A percentile compares a stretch with the other conserved stretches of the same genome.
Evolutionary conservation across 1,139 yeast species (phyloP).

Genomic region (Yamadazyma pseudoaaseri): DNA sequence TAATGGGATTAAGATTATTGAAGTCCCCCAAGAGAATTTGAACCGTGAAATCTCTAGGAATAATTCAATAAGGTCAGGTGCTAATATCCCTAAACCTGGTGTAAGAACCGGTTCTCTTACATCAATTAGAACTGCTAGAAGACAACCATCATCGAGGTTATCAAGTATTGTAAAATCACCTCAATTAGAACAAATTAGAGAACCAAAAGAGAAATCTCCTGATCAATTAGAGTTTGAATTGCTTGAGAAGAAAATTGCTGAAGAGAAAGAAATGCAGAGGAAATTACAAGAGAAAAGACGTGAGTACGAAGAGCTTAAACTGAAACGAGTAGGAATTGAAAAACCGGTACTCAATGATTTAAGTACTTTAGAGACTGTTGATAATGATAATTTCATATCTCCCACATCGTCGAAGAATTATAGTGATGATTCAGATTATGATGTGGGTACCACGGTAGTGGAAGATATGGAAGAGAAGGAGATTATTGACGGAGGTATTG

Average conservation of each 20-base stretch:
- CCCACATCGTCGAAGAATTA: conserved; percentile 11
- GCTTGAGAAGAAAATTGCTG: conserved; percentile 27
- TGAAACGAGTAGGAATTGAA: conserved; percentile 8
- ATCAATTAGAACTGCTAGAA: conserved; percentile 8
- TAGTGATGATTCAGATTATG: conserved; percentile 8
- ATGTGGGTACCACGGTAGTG: conserved; percentile 13
- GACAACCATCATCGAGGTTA: conserved; percentile 19
- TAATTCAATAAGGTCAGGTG: conserved; percentile 39
- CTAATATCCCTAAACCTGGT: conserved; percentile 24
- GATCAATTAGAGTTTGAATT: conserved; percentile 13
- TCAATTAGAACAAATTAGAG: conserved; percentile 9
- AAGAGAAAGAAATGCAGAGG: conserved; percentile 30
- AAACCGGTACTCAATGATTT: conserved; percentile 8
- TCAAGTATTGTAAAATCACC: conserved; percentile 15
- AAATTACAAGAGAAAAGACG: conserved; percentile 30
- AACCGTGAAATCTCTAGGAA: conserved; percentile 40
- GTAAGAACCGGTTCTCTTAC: conserved; percentile 9
- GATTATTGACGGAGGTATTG: conserved; percentile 12
- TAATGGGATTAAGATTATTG: conserved; percentile 46
- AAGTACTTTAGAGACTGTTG: conserved; percentile 6
- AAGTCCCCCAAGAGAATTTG: conserved; percentile 42
- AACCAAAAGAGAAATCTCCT: conserved; percentile 4
- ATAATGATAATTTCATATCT: conserved; percentile 12
- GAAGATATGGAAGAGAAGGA: conserved; percentile 21
- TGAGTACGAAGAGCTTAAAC: conserved; percentile 31